A percentile compares a stretch with the other conserved stretches of the same genome.
phyloP scores from a whole-genome alignment of 139 green algal species.

The Chlamydomonas urium region DNA sequence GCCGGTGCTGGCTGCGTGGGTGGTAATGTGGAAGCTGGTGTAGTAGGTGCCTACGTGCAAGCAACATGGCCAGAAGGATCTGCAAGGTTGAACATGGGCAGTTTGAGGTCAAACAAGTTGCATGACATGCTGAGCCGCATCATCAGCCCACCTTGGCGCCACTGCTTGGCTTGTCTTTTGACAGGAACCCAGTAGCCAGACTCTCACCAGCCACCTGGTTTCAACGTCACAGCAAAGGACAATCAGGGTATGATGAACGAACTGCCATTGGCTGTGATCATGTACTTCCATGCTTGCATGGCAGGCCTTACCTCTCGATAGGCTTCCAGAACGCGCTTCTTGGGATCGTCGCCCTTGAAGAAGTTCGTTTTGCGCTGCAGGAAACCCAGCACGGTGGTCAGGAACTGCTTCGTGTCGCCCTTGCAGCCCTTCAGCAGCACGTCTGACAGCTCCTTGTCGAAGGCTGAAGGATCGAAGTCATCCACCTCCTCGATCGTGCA shows the following conservation, averaged over 20 bases:
- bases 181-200: neutral
- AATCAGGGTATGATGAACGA: too few relatives aligned
- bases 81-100: neutral
- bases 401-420: conserved; percentile 37
- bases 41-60: neutral
- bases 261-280: too few relatives aligned
- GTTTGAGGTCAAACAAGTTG: neutral
- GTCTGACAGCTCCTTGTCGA: conserved; percentile 19
- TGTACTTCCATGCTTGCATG: too few relatives aligned
- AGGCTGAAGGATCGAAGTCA: conserved; percentile 29
- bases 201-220: neutral
- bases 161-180: neutral
- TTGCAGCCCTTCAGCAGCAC: conserved; percentile 34
- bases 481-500: conserved; percentile 44
- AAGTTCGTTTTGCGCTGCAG: conserved; percentile 59
- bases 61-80: too few relatives aligned
- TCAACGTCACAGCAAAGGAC: too few relatives aligned
- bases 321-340: conserved; percentile 42
- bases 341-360: conserved; percentile 48
- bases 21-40: conserved; percentile 16
- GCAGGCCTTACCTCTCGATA: conserved; percentile 35
- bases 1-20: neutral
- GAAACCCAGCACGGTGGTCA: conserved; percentile 51
- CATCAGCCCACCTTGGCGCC: too few relatives aligned
- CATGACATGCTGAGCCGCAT: too few relatives aligned